Evolutionary conservation across 306 rosid species (phyloP).

Genomic region (Delonix regia): DNA sequence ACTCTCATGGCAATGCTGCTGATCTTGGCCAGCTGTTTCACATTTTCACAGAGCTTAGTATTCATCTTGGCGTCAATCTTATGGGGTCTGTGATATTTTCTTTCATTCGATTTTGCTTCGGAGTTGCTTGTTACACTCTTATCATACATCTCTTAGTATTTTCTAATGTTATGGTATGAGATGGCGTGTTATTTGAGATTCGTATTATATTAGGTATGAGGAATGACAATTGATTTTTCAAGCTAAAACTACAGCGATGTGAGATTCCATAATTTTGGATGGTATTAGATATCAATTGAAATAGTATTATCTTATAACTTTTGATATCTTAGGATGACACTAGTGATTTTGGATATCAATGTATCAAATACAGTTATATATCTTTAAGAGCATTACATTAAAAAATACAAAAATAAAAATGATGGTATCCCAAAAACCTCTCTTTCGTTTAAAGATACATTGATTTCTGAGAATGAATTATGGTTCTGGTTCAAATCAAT

Average conservation of each 20-base stretch:
- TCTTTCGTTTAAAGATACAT: no score
- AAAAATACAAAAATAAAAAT: no score
- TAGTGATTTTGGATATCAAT: no score
- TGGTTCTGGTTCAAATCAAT: constrained; percentile 13
- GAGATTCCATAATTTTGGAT: background rate
- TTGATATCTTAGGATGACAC: no score
- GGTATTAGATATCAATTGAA: background rate
- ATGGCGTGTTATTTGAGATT: background rate
- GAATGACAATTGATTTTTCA: background rate
- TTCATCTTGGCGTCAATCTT: constrained; percentile 67
- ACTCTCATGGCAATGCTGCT: constrained; percentile 82
- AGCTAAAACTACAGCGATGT: background rate
- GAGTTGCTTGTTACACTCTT: background rate
- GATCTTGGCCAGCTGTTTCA: constrained; percentile 76
- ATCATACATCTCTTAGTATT: background rate
- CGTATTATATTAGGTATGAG: background rate
- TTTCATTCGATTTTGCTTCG: background rate
- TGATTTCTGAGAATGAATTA: background rate
- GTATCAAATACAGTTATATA: no score
- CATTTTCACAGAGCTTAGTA: constrained; percentile 62
- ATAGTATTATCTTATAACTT: background rate
- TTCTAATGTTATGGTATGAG: background rate
- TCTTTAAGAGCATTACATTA: no score
- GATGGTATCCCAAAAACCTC: background rate
- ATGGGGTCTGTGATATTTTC: constrained; percentile 57